A percentile compares a stretch with the other conserved stretches of the same genome.
phyloP scores from a whole-genome alignment of 306 rosid species.

The Pachyrhizus erosus region DNA sequence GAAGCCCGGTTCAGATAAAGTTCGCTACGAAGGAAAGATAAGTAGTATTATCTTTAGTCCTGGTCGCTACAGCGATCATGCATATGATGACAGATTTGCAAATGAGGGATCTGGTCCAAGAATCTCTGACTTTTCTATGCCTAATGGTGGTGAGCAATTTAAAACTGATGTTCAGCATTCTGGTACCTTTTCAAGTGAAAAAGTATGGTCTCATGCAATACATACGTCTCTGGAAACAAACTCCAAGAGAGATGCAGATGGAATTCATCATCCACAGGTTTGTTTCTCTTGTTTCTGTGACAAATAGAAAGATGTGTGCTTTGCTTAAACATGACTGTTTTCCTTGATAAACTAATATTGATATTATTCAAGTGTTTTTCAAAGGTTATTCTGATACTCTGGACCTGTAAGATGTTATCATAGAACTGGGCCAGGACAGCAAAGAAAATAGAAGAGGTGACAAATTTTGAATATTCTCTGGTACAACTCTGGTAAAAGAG shows the following conservation, averaged over 20 bases:
- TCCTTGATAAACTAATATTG: not conserved
- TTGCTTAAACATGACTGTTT: not conserved
- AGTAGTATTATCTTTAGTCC: constrained; percentile 70
- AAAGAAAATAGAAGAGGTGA: not conserved
- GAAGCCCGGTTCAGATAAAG: constrained; percentile 83
- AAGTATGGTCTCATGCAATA: constrained; percentile 43
- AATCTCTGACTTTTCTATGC: constrained; percentile 67
- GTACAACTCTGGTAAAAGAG: not conserved
- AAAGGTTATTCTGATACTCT: not conserved
- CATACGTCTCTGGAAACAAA: constrained; percentile 44
- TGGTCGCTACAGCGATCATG: constrained; percentile 65
- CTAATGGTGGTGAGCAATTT: constrained; percentile 70
- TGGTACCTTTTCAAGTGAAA: constrained; percentile 54
- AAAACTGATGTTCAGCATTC: constrained; percentile 58
- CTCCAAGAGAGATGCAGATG: constrained; percentile 51
- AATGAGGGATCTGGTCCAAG: constrained; percentile 67
- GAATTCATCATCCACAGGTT: constrained; percentile 53
- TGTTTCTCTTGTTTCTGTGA: constrained; percentile 37
- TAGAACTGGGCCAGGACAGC: not conserved
- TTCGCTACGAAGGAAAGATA: constrained; percentile 70
- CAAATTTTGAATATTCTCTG: not conserved
- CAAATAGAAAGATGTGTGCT: not conserved
- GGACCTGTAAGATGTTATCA: not conserved
- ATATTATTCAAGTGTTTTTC: constrained; percentile 17
- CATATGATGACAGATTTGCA: constrained; percentile 68